Evolutionary conservation across 805 yeast genomes (phyloP).

Genomic region (Vanderwaltozyma tropicalis): DNA sequence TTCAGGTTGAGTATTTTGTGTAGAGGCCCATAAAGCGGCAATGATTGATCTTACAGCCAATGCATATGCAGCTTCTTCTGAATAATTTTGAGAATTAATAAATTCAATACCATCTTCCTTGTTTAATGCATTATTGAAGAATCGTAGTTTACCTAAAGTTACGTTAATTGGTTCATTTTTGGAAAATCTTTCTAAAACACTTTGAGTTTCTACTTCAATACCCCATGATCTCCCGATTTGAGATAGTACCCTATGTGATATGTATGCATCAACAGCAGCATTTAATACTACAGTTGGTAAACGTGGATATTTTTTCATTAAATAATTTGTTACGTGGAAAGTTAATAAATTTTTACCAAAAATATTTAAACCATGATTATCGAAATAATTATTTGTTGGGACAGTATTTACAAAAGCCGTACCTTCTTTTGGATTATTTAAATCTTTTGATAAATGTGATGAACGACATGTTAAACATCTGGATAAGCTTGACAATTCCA

Average conservation of each 20-base stretch:
- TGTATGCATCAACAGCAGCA: slow-evolving; percentile 65
- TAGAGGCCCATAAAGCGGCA: slow-evolving; percentile 71
- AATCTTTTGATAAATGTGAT: slow-evolving; percentile 19
- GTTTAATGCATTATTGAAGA: slow-evolving; percentile 20
- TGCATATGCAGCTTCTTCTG: slow-evolving; percentile 36
- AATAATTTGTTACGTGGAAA: slow-evolving; percentile 63
- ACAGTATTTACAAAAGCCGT: slow-evolving; percentile 22
- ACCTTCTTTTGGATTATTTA: slow-evolving; percentile 9
- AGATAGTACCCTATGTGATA: slow-evolving; percentile 55
- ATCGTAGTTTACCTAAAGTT: slow-evolving; percentile 63
- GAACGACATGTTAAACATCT: slow-evolving; percentile 62
- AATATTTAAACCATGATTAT: slow-evolving; percentile 69
- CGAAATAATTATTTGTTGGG: slow-evolving; percentile 39
- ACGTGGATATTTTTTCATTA: slow-evolving; percentile 75
- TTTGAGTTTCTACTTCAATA: slow-evolving; percentile 60
- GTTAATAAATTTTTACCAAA: slow-evolving; percentile 73
- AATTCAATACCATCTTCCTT: slow-evolving; percentile 43
- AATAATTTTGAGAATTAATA: slow-evolving; percentile 31
- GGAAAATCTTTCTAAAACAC: slow-evolving; percentile 55
- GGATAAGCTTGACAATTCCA: slow-evolving; percentile 58
- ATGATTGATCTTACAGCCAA: slow-evolving; percentile 71
- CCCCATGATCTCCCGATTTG: slow-evolving; percentile 79
- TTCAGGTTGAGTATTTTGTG: slow-evolving; percentile 36
- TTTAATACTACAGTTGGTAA: slow-evolving; percentile 71
- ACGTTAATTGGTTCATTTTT: slow-evolving; percentile 58